Percentiles rank a stretch among this genome's conserved stretches.
These are phyloP conservation scores for Cladosporium sphaerospermum DNA, from an alignment of 2,329 filamentous ascomycete species.

Conservation along the genomic window DNA sequence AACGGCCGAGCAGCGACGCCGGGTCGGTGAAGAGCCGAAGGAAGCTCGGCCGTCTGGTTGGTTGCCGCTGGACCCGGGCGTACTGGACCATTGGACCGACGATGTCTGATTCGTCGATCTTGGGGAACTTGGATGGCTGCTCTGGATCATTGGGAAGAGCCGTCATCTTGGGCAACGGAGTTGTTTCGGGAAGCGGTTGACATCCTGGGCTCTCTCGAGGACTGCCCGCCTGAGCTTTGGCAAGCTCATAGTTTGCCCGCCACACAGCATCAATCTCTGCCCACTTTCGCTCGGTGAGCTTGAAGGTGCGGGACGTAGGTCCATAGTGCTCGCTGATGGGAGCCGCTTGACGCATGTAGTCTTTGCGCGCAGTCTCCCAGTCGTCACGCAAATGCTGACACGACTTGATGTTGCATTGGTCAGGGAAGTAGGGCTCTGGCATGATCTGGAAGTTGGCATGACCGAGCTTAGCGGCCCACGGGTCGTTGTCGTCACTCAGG, in stretches of 20 bases:
- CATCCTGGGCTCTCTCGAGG: conserved; percentile 36
- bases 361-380: conserved; percentile 76
- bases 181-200: conserved; percentile 38
- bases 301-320: conserved; percentile 80
- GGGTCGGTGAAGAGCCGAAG: conserved; percentile 31
- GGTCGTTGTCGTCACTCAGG: conserved; percentile 42
- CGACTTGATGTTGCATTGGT: conserved; percentile 50
- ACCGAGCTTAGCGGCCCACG: conserved; percentile 78
- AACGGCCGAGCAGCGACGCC: conserved; percentile 21
- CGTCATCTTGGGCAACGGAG: conserved; percentile 60
- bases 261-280: conserved; percentile 68
- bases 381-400: conserved; percentile 64
- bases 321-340: conserved; percentile 88
- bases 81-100: conserved; percentile 77
- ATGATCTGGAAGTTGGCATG: conserved; percentile 90
- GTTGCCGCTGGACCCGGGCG: conserved; percentile 26
- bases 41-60: conserved; percentile 26
- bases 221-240: conserved; percentile 35
- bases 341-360: conserved; percentile 83
- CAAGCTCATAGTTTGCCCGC: conserved; percentile 62
- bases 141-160: conserved; percentile 57
- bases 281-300: conserved; percentile 84
- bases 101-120: conserved; percentile 83
- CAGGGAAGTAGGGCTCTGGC: conserved; percentile 71
- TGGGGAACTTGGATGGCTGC: conserved; percentile 75